phyloP scores from a whole-genome alignment of 73 alveolate species.

The Diophrys sp. region DNA sequence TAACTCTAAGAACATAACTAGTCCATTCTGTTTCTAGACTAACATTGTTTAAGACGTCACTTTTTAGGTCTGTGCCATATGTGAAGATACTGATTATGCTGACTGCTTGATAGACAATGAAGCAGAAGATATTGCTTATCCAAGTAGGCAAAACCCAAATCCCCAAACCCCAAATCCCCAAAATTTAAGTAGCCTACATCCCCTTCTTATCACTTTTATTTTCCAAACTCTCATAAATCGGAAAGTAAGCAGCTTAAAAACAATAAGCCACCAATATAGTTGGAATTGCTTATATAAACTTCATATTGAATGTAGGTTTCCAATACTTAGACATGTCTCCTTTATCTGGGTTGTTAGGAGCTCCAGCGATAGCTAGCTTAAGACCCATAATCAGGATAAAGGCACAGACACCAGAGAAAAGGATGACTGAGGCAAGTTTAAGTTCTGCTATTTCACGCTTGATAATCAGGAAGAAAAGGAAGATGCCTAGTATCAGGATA shows the following conservation, averaged over 20 bases:
- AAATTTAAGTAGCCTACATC: background rate
- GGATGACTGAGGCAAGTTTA: conserved; percentile 5
- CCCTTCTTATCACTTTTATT: conserved; percentile 14
- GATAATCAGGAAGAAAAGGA: background rate
- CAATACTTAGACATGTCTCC: background rate
- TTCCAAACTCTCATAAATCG: conserved; percentile 12
- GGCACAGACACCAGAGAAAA: conserved; percentile 11
- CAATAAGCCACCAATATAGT: conserved; percentile 27
- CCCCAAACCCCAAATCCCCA: background rate
- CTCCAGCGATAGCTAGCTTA: conserved; percentile 3
- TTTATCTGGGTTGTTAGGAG: background rate
- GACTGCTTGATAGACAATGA: background rate
- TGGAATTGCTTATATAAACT: conserved; percentile 21
- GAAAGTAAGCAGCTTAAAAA: conserved; percentile 26
- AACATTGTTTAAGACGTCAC: conserved; percentile 13
- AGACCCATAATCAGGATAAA: conserved; percentile 8
- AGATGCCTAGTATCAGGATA: conserved; percentile 1
- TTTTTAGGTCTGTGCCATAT: conserved; percentile 3
- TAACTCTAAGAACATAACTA: background rate
- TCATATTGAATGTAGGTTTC: conserved; percentile 8
- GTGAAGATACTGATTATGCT: background rate
- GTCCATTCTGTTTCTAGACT: background rate
- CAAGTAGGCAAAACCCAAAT: background rate
- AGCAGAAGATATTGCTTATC: background rate
- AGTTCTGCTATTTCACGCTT: conserved; percentile 32